phyloP scores from a whole-genome alignment of 2,329 filamentous ascomycete species.

The Monilinia polystroma region DNA sequence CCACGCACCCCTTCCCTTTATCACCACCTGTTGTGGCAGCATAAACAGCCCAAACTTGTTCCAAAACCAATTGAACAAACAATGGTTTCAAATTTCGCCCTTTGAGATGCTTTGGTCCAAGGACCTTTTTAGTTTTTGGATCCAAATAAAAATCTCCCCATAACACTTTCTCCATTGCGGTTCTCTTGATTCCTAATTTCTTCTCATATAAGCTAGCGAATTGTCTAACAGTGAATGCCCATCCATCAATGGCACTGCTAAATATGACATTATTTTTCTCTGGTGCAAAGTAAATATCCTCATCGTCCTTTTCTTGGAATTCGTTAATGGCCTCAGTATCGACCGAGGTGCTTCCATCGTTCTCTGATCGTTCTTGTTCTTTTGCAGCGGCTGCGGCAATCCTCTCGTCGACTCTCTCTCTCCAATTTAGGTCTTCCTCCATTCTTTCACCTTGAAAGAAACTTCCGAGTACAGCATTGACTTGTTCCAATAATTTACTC shows the following conservation, averaged over 20 bases:
- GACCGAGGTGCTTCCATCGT: conserved; percentile 41
- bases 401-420: conserved; percentile 86
- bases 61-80: conserved; percentile 94
- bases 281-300: conserved; percentile 96
- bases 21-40: conserved; percentile 82
- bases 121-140: conserved; percentile 91
- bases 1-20: conserved; percentile 72
- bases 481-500: conserved; percentile 86
- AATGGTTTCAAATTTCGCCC: conserved; percentile 89
- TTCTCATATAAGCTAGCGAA: conserved; percentile 94
- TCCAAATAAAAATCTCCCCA: conserved; percentile 98
- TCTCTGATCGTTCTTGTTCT: conserved; percentile 48
- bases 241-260: conserved; percentile 95
- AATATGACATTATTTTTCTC: conserved; percentile 99
- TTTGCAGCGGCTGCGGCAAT: conserved; percentile 69
- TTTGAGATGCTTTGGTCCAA: conserved; percentile 89
- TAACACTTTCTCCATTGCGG: conserved; percentile 83
- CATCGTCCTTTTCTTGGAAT: conserved; percentile 90
- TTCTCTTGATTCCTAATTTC: conserved; percentile 92
- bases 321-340: conserved; percentile 59
- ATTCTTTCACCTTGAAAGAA: conserved; percentile 98
- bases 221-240: conserved; percentile 95
- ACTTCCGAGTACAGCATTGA: conserved; percentile 94
- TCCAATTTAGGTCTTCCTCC: conserved; percentile 97
- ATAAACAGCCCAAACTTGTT: conserved; percentile 95